Conservation (phyloP, 345 rosid genomes). For the Acer negundo region DNA sequence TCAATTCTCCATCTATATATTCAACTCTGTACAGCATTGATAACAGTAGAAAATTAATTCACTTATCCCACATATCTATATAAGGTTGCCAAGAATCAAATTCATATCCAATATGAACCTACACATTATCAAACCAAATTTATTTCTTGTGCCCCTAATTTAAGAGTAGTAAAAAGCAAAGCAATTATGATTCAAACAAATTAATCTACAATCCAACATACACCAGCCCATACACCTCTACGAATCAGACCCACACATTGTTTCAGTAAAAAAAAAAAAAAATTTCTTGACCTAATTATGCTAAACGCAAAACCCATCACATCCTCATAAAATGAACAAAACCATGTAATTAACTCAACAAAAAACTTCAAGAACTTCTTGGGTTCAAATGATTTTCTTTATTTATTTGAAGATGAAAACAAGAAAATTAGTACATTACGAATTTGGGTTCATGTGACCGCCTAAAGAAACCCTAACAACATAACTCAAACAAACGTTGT, state of each 20-base stretch:
- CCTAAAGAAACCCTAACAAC: background rate
- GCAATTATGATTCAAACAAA: background rate
- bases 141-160: background rate
- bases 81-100: background rate
- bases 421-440: background rate
- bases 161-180: background rate
- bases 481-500: background rate
- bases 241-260: background rate
- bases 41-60: background rate
- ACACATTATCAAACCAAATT: background rate
- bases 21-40: background rate
- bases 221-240: background rate
- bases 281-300: constrained; percentile 9
- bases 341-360: background rate
- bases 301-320: background rate
- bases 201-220: background rate
- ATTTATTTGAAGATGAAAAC: background rate
- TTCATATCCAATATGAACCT: background rate
- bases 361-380: background rate
- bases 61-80: background rate
- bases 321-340: background rate
- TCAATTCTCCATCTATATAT: background rate
- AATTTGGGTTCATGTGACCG: background rate
- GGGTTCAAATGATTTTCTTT: background rate
- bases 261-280: background rate